Conservation (phyloP, 768 basidiomycete genomes). For the Tulasnella sp. region DNA sequence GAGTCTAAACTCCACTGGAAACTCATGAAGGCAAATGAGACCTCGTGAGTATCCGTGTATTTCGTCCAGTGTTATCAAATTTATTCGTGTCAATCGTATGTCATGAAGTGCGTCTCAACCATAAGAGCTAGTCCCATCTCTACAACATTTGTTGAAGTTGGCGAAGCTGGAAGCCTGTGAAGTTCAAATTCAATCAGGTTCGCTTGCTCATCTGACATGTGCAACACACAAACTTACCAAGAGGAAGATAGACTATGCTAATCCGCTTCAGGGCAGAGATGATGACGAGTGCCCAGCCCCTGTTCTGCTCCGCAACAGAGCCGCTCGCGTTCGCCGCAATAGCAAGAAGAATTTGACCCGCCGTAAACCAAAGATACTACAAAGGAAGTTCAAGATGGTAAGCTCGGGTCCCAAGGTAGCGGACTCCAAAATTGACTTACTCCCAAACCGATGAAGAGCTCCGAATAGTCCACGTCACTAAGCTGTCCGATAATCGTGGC, state of each 20-base stretch:
- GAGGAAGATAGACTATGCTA: conserved; percentile 1
- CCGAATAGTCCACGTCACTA: neutral
- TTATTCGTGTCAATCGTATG: too few relatives aligned
- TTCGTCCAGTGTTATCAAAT: too few relatives aligned
- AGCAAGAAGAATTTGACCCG: neutral
- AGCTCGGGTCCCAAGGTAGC: neutral
- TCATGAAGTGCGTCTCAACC: neutral
- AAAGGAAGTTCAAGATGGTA: neutral
- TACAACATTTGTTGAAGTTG: neutral
- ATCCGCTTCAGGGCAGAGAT: neutral
- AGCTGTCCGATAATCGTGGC: neutral
- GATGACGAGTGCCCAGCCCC: neutral
- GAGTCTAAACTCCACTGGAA: neutral
- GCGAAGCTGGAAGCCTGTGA: conserved; percentile 1
- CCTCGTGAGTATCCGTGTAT: neutral
- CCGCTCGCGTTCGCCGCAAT: neutral
- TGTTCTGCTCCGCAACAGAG: neutral
- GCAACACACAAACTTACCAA: neutral
- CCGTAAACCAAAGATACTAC: neutral
- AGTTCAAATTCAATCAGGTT: neutral
- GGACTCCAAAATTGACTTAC: neutral
- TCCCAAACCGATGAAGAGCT: conserved; percentile 10
- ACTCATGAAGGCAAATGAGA: neutral
- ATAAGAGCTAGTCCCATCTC: neutral
- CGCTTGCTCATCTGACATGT: neutral